Percentiles rank a stretch among this genome's conserved stretches.
Conservation (phyloP, 306 rosid species). For the Quercus wislizeni region DNA sequence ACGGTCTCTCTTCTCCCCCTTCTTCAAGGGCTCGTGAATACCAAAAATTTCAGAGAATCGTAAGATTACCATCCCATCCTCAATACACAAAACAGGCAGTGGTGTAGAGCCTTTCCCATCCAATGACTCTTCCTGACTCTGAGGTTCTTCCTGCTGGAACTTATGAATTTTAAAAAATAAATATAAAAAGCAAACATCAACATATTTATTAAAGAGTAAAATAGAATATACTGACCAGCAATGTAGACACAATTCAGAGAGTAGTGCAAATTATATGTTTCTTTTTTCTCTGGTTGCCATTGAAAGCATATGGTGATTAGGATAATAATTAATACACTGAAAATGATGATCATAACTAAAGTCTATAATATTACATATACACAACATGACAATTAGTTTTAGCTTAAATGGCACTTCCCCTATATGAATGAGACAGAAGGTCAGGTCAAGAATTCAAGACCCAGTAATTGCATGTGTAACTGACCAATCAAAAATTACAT, state of each 20-base stretch:
- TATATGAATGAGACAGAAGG: too few relatives aligned
- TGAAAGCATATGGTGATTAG: too few relatives aligned
- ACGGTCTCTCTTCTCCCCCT: constrained; percentile 79
- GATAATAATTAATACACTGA: too few relatives aligned
- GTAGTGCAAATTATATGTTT: neutral
- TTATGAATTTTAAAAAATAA: constrained; percentile 13
- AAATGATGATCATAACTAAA: too few relatives aligned
- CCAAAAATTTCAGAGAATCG: constrained; percentile 95
- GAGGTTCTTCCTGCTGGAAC: constrained; percentile 51
- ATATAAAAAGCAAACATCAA: constrained; percentile 28
- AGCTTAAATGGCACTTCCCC: too few relatives aligned
- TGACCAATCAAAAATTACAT: neutral
- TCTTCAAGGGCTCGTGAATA: constrained; percentile 68
- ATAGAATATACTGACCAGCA: constrained; percentile 13
- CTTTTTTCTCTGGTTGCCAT: too few relatives aligned
- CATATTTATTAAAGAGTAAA: constrained; percentile 22
- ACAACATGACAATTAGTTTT: too few relatives aligned
- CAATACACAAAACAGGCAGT: constrained; percentile 80
- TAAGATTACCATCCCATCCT: constrained; percentile 77
- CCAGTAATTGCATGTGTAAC: too few relatives aligned
- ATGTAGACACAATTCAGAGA: neutral
- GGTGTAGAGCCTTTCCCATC: constrained; percentile 41
- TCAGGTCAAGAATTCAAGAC: too few relatives aligned
- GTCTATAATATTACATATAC: too few relatives aligned
- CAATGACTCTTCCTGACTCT: constrained; percentile 38